These are phyloP conservation scores for Leucogyrophana mollusca DNA, from an alignment of 768 basidiomycete species.

Conservation along the genomic window DNA sequence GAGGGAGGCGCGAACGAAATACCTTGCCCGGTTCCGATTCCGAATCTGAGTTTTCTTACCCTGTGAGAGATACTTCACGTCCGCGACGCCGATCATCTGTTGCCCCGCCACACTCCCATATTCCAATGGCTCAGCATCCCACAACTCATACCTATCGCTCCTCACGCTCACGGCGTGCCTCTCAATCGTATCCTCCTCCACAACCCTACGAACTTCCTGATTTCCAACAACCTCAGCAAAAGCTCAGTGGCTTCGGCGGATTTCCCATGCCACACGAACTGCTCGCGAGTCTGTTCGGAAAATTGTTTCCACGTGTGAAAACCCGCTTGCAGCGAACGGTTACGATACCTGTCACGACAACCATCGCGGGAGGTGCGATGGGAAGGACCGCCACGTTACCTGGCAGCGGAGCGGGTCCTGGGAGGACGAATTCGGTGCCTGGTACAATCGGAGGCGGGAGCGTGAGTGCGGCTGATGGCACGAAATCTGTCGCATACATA, in stretches of 20 bases:
- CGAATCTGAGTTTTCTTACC: slow-evolving; percentile 2
- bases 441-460: slow-evolving; percentile 7
- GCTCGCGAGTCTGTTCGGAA: slow-evolving; percentile 45
- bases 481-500: slow-evolving; percentile 71
- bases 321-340: slow-evolving; percentile 63
- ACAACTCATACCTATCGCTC: slow-evolving; percentile 12
- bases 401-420: slow-evolving; percentile 29
- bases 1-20: slow-evolving; percentile 16
- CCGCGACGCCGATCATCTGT: slow-evolving; percentile 13
- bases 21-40: slow-evolving; percentile 6
- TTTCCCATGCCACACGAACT: slow-evolving; percentile 72
- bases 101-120: slow-evolving; percentile 10
- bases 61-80: slow-evolving; percentile 7
- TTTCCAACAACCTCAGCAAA: slow-evolving; percentile 16
- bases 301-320: slow-evolving; percentile 63
- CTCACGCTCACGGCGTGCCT: slow-evolving; percentile 1
- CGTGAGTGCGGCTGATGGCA: slow-evolving; percentile 35
- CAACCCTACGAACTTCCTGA: slow-evolving; percentile 14
- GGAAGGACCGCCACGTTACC: slow-evolving; percentile 21
- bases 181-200: slow-evolving; percentile 9
- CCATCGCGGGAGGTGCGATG: slow-evolving; percentile 39
- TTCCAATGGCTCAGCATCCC: slow-evolving; percentile 14
- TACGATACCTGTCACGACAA: slow-evolving; percentile 72
- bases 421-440: slow-evolving; percentile 12
- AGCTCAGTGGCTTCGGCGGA: slow-evolving; percentile 61